Evolutionary conservation across 169 alveolate genomes (phyloP), one percentile per base, ranked within the genome.

Genomic region (Plasmodium gaboni): DNA sequence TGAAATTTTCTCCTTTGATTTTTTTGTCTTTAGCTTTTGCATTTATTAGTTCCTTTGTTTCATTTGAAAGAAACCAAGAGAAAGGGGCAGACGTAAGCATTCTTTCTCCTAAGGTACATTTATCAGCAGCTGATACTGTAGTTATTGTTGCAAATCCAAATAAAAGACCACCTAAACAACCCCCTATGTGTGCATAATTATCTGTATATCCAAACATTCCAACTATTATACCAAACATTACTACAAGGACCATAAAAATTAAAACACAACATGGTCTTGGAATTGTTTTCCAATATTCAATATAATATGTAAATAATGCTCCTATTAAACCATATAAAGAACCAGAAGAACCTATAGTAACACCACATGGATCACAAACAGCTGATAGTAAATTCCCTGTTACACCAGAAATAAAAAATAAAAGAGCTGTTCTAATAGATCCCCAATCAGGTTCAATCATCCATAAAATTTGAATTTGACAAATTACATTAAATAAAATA

Each of bases 361-460:
- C 74, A 61, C 96, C 93, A 72, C 98, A 96, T 0, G 98, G 98
- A 28, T 96, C 96, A 48, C 94, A 70, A 24, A 95, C 96, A 2
- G 97, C 95, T n/a, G 96, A 93, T 7, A 94, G 71, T 13, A 96
- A 88, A 70, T 95, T 95, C 0, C 98, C 98, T 1, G 96, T 93
- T 3, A 95, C 69, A 4, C 96, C 98, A 50, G 97, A 92, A 15
- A 94, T 65, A 64, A 95, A 46, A 64, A 93, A 96, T 6, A 95
- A 74, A 1, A 93, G 50, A 61, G 93, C 59, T 12, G 97, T 95
- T 19, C 98, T 88, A 24, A 92, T 19, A 61, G 96, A 95, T 0
- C 98, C 98, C 98, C 98, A 96, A 42, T 94, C 98, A 32, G 98
- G 98, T 74, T 96, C 98, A n/a, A 96, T 92, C 89, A 96, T 96